Conservation (phyloP, 2,329 filamentous ascomycete genomes). For the Cryphonectria carpinicola region DNA sequence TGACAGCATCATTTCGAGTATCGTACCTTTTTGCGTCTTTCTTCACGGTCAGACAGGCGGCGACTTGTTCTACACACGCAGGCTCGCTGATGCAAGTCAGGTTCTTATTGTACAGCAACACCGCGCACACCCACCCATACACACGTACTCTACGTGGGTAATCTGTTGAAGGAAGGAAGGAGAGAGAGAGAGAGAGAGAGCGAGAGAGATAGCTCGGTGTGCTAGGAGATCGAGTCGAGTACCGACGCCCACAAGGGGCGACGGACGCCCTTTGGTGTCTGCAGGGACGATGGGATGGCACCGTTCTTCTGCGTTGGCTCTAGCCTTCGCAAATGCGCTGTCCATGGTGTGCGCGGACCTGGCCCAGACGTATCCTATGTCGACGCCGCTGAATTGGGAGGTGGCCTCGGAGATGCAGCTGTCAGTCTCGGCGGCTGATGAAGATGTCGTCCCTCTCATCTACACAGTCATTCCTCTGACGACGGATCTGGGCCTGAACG, state of each 20-base stretch:
- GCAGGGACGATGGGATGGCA: conserved; percentile 35
- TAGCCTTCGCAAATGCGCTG: conserved; percentile 39
- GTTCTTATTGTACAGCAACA: background rate
- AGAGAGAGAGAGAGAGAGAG: background rate
- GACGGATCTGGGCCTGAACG: conserved; percentile 46
- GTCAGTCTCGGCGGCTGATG: conserved; percentile 37
- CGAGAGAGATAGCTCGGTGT: background rate
- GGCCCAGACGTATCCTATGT: conserved; percentile 38
- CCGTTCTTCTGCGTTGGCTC: conserved; percentile 35
- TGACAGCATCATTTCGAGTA: background rate
- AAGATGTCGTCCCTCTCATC: conserved; percentile 36
- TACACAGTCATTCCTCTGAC: conserved; percentile 54
- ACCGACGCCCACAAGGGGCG: background rate
- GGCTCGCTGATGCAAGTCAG: background rate
- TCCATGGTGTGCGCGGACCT: conserved; percentile 41
- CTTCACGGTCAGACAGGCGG: background rate
- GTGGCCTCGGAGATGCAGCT: conserved; percentile 47
- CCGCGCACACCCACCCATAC: background rate
- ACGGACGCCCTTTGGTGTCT: conserved; percentile 39
- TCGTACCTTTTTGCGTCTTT: background rate
- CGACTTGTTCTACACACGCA: background rate
- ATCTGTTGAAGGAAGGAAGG: background rate
- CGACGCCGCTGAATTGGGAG: conserved; percentile 45
- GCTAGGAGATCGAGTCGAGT: background rate
- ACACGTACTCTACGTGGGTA: background rate